Conservation (phyloP, 2,329 filamentous ascomycete genomes). For the Arachnomyces sp. region DNA sequence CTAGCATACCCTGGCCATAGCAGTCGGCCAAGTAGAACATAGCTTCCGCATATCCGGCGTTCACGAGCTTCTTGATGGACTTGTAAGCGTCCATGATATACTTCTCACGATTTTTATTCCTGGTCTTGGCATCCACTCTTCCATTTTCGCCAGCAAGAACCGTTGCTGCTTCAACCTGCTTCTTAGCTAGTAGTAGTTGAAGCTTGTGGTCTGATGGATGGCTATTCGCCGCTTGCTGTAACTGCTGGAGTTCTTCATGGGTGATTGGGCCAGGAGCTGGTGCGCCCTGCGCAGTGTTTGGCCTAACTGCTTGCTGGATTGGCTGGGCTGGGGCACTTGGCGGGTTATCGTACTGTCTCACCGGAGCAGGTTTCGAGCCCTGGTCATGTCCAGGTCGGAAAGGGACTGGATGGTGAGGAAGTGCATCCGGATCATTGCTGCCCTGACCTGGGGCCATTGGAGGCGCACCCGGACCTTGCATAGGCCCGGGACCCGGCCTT, state of each 20-base stretch:
- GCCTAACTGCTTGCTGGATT: constrained; percentile 9
- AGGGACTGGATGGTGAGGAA: constrained; percentile 48
- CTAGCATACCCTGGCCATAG: constrained; percentile 71
- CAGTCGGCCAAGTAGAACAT: constrained; percentile 93
- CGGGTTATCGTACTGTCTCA: constrained; percentile 44
- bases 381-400: constrained; percentile 45
- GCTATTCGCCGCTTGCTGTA: constrained; percentile 60
- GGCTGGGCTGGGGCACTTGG: constrained; percentile 27
- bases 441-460: constrained; percentile 1
- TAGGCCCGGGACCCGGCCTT: no score
- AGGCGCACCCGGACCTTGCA: background rate
- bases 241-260: constrained; percentile 63
- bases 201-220: constrained; percentile 65
- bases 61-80: constrained; percentile 77
- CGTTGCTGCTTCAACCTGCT: constrained; percentile 73
- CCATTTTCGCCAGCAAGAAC: constrained; percentile 69
- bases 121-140: constrained; percentile 57
- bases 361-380: constrained; percentile 40
- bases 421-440: constrained; percentile 40
- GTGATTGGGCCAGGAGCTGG: constrained; percentile 56
- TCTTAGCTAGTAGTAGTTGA: constrained; percentile 69
- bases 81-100: constrained; percentile 84
- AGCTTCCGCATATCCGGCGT: constrained; percentile 65
- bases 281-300: constrained; percentile 3
- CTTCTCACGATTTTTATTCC: constrained; percentile 62